Percentiles rank a stretch among this genome's conserved stretches.
These are phyloP conservation scores for Clavispora phyllophila DNA, from an alignment of 805 yeast genomes.

Conservation along the genomic window DNA sequence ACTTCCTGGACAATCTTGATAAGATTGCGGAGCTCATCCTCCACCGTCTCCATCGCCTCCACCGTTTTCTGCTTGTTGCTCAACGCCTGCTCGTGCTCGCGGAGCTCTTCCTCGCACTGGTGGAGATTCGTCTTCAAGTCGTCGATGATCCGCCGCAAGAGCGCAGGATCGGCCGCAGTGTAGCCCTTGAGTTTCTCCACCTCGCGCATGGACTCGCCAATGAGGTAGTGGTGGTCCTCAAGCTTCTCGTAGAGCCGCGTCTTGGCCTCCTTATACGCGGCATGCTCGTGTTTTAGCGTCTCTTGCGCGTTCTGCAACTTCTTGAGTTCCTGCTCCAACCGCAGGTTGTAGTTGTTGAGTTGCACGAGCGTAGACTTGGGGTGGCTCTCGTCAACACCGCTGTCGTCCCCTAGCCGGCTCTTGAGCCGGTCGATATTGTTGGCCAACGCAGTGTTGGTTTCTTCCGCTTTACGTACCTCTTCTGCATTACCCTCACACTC, in stretches of 20 bases:
- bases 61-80: conserved; percentile 49
- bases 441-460: conserved; percentile 14
- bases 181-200: conserved; percentile 57
- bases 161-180: conserved; percentile 55
- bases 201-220: conserved; percentile 53
- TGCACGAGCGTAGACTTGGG: conserved; percentile 36
- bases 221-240: conserved; percentile 55
- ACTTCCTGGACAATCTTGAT: conserved; percentile 50
- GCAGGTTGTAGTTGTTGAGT: conserved; percentile 41
- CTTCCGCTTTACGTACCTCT: conserved; percentile 27
- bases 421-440: conserved; percentile 6
- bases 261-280: conserved; percentile 60
- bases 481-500: conserved; percentile 48
- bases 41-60: conserved; percentile 49
- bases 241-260: conserved; percentile 50
- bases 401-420: conserved; percentile 27
- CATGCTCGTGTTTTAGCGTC: conserved; percentile 53
- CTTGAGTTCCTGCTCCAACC: conserved; percentile 58
- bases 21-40: conserved; percentile 37
- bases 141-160: conserved; percentile 46
- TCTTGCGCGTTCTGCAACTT: conserved; percentile 61
- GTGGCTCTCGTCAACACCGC: conserved; percentile 19
- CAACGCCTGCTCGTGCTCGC: conserved; percentile 37
- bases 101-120: conserved; percentile 23
- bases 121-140: conserved; percentile 46